Evolutionary conservation across 2,329 filamentous ascomycete genomes (phyloP).

Genomic region (Akanthomyces muscarius): DNA sequence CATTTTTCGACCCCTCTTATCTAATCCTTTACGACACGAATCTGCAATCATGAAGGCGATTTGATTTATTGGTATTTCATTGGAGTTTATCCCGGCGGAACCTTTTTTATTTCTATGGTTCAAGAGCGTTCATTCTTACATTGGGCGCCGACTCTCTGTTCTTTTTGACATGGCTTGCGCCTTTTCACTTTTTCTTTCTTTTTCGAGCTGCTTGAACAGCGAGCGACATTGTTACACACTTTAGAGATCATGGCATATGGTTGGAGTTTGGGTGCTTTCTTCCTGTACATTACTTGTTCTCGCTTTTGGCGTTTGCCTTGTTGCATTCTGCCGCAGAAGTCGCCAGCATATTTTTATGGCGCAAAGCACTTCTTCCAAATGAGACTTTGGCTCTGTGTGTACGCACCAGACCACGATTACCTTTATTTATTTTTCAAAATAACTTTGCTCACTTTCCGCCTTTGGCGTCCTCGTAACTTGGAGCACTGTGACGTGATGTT

Average conservation of each 20-base stretch:
- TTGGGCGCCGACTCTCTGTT: constrained; percentile 8
- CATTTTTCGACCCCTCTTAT: constrained; percentile 20
- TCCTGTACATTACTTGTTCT: constrained; percentile 10
- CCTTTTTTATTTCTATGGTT: background rate
- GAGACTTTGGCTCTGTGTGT: constrained; percentile 25
- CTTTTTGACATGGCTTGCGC: constrained; percentile 11
- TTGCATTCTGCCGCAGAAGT: background rate
- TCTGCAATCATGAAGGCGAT: constrained; percentile 9
- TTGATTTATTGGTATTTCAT: background rate
- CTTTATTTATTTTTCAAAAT: background rate
- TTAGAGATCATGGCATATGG: constrained; percentile 18
- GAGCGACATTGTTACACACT: constrained; percentile 17
- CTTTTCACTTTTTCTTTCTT: constrained; percentile 9
- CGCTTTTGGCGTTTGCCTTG: background rate
- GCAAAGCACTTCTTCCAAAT: constrained; percentile 14
- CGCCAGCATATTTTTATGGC: constrained; percentile 2
- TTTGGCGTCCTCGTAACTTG: background rate
- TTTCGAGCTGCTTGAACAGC: constrained; percentile 16
- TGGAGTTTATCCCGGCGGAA: background rate
- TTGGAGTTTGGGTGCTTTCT: constrained; percentile 1
- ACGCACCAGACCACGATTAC: constrained; percentile 23
- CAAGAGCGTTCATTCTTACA: background rate
- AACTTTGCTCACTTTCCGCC: background rate
- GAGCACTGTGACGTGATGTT: background rate
- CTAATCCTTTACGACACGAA: constrained; percentile 18